A percentile compares a stretch with the other conserved stretches of the same genome.
phyloP scores from a whole-genome alignment of 306 rosid genomes.

The Glycine latifolia region DNA sequence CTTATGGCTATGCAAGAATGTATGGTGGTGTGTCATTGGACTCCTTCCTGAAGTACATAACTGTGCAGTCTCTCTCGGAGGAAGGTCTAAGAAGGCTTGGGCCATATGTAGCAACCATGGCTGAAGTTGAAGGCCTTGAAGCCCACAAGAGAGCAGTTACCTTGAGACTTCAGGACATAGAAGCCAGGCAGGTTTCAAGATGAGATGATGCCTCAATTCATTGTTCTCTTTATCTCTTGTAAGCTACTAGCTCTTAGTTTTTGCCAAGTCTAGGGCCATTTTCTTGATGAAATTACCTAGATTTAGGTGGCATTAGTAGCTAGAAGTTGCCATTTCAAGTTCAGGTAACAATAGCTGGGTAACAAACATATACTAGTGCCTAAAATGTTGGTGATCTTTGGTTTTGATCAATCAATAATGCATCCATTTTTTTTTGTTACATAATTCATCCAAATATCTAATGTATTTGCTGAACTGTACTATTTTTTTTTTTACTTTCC shows the following conservation, averaged over 20 bases:
- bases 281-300: conserved; percentile 20
- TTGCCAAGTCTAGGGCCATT: conserved; percentile 26
- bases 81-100: conserved; percentile 91
- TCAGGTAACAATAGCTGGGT: conserved; percentile 38
- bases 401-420: conserved; percentile 10
- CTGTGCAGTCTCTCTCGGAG: conserved; percentile 92
- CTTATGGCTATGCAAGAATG: conserved; percentile 98
- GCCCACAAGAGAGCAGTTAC: conserved; percentile 96
- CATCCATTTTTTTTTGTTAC: not conserved
- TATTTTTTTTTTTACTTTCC: not conserved
- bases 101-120: conserved; percentile 91
- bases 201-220: conserved; percentile 50
- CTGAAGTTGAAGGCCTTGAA: conserved; percentile 92
- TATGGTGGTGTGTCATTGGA: conserved; percentile 94
- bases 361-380: conserved; percentile 1
- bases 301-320: conserved; percentile 38
- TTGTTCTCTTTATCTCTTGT: conserved; percentile 34
- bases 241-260: conserved; percentile 26
- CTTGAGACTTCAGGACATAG: conserved; percentile 88
- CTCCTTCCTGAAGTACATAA: conserved; percentile 92
- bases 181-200: conserved; percentile 70
- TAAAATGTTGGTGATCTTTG: not conserved
- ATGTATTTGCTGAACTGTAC: not conserved
- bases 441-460: too few relatives aligned
- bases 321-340: conserved; percentile 10